Evolutionary conservation across 371 early-diverging fungal species (phyloP).

Genomic region (Circinella minor): DNA sequence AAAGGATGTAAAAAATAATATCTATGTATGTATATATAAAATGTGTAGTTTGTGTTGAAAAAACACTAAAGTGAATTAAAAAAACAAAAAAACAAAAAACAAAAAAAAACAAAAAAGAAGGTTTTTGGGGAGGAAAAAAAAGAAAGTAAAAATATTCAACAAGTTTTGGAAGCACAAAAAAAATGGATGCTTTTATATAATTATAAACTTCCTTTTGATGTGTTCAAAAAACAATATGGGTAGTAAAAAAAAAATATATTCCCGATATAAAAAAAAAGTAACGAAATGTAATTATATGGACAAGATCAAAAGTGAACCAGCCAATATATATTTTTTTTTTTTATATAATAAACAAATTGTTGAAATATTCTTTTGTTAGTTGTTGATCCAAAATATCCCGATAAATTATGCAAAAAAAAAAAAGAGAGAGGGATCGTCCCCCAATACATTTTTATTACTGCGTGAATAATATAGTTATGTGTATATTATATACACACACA

Average conservation of each 20-base stretch:
- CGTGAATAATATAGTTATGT: no score
- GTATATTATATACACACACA: no score
- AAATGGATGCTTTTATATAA: no score
- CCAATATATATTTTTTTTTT: background rate
- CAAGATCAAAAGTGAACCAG: constrained; percentile 11
- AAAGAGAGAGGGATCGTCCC: no score
- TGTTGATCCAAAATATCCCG: background rate
- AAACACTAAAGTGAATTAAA: background rate
- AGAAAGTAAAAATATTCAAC: background rate
- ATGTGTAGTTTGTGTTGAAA: no score
- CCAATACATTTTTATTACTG: no score
- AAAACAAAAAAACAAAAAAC: background rate
- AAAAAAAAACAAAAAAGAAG: background rate
- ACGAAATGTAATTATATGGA: background rate
- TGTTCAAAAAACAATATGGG: no score
- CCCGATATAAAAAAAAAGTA: background rate
- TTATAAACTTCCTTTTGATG: no score
- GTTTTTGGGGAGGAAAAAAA: no score
- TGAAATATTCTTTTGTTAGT: no score
- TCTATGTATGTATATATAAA: background rate
- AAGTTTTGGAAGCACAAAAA: background rate
- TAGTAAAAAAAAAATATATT: background rate
- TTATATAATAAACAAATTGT: no score
- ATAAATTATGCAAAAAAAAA: background rate
- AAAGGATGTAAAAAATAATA: no score